A percentile compares a stretch with the other conserved stretches of the same genome.
phyloP scores from a whole-genome alignment of 1,284 basidiomycete genomes.

The Vanrija humicola region DNA sequence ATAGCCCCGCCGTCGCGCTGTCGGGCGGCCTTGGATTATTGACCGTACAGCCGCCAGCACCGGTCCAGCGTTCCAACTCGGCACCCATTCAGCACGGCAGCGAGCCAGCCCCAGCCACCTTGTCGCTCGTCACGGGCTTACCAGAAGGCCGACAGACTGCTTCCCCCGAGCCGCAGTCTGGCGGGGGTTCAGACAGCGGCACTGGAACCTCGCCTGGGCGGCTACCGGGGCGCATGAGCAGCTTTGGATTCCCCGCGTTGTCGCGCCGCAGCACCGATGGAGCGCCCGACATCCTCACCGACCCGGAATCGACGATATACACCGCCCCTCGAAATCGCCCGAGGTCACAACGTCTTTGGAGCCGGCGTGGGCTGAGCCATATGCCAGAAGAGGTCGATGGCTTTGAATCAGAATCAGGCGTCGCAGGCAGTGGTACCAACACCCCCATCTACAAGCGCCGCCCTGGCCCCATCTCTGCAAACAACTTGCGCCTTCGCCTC shows the following conservation, averaged over 20 bases:
- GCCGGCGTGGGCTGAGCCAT: background rate
- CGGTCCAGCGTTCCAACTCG: constrained; percentile 9
- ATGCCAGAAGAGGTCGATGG: background rate
- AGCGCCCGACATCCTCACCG: constrained; percentile 8
- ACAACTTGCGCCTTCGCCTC: constrained; percentile 30
- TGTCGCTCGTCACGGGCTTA: background rate
- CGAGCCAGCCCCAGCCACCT: background rate
- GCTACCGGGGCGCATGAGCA: background rate
- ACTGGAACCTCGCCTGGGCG: background rate
- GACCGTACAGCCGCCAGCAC: background rate
- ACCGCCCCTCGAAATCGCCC: constrained; percentile 7
- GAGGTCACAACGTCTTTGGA: constrained; percentile 7
- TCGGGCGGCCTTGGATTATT: too few species aligned
- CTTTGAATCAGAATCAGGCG: background rate
- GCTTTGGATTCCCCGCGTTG: background rate
- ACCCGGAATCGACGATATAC: constrained; percentile 14
- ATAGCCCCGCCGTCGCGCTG: background rate
- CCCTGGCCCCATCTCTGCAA: background rate
- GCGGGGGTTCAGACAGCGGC: background rate
- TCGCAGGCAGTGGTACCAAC: too few species aligned
- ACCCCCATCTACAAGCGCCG: too few species aligned
- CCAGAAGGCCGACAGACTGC: too few species aligned
- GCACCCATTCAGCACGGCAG: background rate
- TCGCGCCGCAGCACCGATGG: background rate
- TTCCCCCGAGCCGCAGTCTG: background rate